Conservation (phyloP, 1,139 yeast species). For the Pichia sp. region DNA sequence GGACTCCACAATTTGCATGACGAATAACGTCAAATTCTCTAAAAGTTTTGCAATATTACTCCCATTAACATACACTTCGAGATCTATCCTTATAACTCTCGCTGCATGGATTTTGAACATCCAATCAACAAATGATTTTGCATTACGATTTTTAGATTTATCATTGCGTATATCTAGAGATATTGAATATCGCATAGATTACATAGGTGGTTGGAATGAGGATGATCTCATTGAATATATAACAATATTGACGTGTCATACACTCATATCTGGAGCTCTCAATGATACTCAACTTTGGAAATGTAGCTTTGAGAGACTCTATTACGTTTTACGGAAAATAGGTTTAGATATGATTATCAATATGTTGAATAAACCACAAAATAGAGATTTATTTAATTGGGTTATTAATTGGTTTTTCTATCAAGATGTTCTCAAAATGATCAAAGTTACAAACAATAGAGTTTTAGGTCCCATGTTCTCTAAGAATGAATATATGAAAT, state of each 20-base stretch:
- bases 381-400: constrained; percentile 11
- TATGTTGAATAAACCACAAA: constrained; percentile 5
- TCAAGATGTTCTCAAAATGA: constrained; percentile 18
- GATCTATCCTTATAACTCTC: constrained; percentile 23
- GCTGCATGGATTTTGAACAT: constrained; percentile 14
- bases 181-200: constrained; percentile 8
- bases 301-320: constrained; percentile 14
- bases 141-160: constrained; percentile 7
- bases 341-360: constrained; percentile 12
- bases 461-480: constrained; percentile 20
- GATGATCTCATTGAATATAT: constrained; percentile 12
- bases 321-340: constrained; percentile 8
- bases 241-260: constrained; percentile 14
- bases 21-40: too few species aligned
- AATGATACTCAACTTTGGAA: constrained; percentile 18
- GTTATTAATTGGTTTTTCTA: constrained; percentile 18
- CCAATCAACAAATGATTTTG: constrained; percentile 21
- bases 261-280: constrained; percentile 14
- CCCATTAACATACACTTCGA: constrained; percentile 27
- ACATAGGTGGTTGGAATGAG: constrained; percentile 2
- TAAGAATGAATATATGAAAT: constrained; percentile 14
- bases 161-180: constrained; percentile 9
- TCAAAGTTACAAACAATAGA: constrained; percentile 18
- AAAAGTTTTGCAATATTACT: too few species aligned
- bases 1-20: too few species aligned